Evolutionary conservation across 257 asterid species (phyloP).

Genomic region (Plantago major): DNA sequence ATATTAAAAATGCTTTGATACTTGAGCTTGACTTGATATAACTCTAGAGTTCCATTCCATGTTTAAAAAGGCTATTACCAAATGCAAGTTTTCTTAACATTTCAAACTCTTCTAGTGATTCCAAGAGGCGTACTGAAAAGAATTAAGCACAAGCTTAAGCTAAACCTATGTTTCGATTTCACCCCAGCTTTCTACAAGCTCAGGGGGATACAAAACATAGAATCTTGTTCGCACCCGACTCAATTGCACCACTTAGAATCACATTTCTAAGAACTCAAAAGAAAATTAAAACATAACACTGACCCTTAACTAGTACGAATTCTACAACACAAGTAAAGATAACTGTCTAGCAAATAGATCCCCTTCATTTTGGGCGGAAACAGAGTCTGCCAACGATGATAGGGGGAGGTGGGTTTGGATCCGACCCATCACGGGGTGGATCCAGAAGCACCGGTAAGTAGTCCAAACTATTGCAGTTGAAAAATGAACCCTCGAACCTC

Average conservation of each 20-base stretch:
- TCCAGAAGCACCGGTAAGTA: slow-evolving; percentile 36
- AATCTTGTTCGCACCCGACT: neutral
- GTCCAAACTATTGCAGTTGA: slow-evolving; percentile 22
- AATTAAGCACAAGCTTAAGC: too few relatives aligned
- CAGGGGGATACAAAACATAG: slow-evolving; percentile 32
- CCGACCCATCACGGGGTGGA: slow-evolving; percentile 37
- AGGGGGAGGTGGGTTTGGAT: slow-evolving; percentile 31
- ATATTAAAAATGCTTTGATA: too few relatives aligned
- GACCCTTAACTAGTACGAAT: neutral
- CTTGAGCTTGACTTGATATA: too few relatives aligned
- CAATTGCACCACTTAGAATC: neutral
- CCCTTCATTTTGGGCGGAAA: neutral
- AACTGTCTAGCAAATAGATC: neutral
- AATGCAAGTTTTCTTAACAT: too few relatives aligned
- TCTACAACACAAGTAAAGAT: neutral
- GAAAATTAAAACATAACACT: neutral
- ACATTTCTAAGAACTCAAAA: neutral
- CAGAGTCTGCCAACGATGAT: slow-evolving; percentile 22
- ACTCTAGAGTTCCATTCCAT: too few relatives aligned
- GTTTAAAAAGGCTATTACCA: too few relatives aligned
- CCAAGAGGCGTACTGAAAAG: too few relatives aligned
- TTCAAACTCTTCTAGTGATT: too few relatives aligned
- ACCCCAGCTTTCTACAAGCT: slow-evolving; percentile 23
- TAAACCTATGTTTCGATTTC: slow-evolving; percentile 31
- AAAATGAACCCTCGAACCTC: slow-evolving; percentile 19